Evolutionary conservation across 345 rosid genomes (phyloP).

Genomic region (Atalantia buxifolia): DNA sequence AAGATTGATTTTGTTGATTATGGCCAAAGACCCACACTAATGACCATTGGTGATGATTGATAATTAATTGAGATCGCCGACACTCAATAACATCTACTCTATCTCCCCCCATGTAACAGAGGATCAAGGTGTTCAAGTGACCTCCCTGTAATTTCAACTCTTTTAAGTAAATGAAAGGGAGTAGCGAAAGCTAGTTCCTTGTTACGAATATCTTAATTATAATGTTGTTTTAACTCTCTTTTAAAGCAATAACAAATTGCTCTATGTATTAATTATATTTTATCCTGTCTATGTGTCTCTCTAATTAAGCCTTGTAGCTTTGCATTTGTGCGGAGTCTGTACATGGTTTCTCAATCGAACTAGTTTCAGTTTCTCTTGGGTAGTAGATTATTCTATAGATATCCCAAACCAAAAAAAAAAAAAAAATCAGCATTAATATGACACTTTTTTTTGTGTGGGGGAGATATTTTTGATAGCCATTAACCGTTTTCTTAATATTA

Average conservation of each 20-base stretch:
- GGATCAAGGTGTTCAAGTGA: not conserved
- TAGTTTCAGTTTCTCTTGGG: too few relatives aligned
- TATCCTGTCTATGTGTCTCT: not conserved
- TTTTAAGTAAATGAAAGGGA: not conserved
- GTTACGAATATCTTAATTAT: not conserved
- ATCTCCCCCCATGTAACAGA: not conserved
- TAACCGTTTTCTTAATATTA: too few relatives aligned
- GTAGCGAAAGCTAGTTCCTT: not conserved
- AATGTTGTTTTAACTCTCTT: not conserved
- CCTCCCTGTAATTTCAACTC: not conserved
- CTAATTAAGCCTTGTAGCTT: too few relatives aligned
- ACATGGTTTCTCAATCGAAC: too few relatives aligned
- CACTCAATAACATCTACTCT: not conserved
- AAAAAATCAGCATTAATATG: too few relatives aligned
- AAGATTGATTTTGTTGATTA: conserved; percentile 74
- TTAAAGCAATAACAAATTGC: not conserved
- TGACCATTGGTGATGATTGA: conserved; percentile 42
- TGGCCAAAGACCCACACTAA: conserved; percentile 67
- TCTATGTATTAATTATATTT: not conserved
- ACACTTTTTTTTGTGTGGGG: too few relatives aligned
- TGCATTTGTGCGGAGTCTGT: too few relatives aligned
- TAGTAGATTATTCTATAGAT: too few relatives aligned
- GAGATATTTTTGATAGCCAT: too few relatives aligned
- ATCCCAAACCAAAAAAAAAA: too few relatives aligned
- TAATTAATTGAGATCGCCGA: not conserved